Evolutionary conservation across 768 basidiomycete species (phyloP).

Genomic region (Tylopilus plumbeoviolaceoides): DNA sequence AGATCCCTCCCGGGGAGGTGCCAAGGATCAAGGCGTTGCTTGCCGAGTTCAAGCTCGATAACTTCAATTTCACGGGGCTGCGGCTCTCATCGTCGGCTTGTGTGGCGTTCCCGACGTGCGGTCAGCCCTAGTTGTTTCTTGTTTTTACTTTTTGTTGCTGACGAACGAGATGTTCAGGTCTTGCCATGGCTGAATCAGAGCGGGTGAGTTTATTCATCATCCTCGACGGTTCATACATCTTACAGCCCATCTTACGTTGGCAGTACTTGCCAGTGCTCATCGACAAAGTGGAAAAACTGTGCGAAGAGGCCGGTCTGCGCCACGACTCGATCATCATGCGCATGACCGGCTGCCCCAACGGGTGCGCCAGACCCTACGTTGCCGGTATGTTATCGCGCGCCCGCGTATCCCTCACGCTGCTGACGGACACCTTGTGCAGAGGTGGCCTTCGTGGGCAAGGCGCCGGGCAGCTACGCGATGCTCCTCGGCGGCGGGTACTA

Average conservation of each 20-base stretch:
- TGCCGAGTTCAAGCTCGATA: slow-evolving; percentile 85
- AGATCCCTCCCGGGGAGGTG: slow-evolving; percentile 70
- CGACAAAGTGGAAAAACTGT: slow-evolving; percentile 92
- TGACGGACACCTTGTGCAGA: slow-evolving; percentile 42
- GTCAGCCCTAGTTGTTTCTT: slow-evolving; percentile 25
- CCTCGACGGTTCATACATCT: slow-evolving; percentile 14
- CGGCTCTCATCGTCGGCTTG: slow-evolving; percentile 91
- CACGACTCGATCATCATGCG: slow-evolving; percentile 97
- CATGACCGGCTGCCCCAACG: slow-evolving; percentile 97
- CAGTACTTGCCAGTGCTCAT: slow-evolving; percentile 90
- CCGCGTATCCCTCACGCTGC: no score
- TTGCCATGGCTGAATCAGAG: slow-evolving; percentile 80
- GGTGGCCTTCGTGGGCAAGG: slow-evolving; percentile 95
- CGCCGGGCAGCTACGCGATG: slow-evolving; percentile 89
- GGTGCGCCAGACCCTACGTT: slow-evolving; percentile 89
- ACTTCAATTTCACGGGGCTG: slow-evolving; percentile 71
- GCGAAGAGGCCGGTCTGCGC: slow-evolving; percentile 88
- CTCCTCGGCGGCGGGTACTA: slow-evolving; percentile 94
- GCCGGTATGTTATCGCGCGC: slow-evolving; percentile 47
- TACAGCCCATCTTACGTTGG: slow-evolving; percentile 41
- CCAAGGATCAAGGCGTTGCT: slow-evolving; percentile 75
- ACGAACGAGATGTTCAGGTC: slow-evolving; percentile 33
- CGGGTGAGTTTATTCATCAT: slow-evolving; percentile 37
- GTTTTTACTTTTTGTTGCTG: background rate
- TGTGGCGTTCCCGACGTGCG: slow-evolving; percentile 96